Percentiles rank a stretch among this genome's conserved stretches.
These are phyloP conservation scores for Neonectria ditissima DNA, from an alignment of 2,329 filamentous ascomycete genomes.

Conservation along the genomic window DNA sequence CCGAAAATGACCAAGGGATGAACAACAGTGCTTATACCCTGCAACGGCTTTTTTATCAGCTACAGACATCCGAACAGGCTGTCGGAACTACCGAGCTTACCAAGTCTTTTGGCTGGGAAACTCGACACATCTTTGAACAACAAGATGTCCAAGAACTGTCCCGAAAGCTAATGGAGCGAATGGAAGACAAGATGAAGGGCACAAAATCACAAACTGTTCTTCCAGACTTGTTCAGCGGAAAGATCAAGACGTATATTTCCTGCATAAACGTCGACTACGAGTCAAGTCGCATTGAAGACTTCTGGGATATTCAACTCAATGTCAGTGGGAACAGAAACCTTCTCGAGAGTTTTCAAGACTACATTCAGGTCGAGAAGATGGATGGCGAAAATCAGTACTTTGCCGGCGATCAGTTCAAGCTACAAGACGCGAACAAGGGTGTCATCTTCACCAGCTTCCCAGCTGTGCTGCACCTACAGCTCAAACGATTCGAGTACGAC, in stretches of 20 bases:
- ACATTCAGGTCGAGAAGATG: constrained; percentile 95
- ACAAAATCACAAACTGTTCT: constrained; percentile 91
- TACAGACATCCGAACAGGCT: constrained; percentile 86
- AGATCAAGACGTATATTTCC: constrained; percentile 98
- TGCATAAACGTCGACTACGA: constrained; percentile 99
- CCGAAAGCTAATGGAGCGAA: constrained; percentile 94
- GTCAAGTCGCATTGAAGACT: constrained; percentile 94
- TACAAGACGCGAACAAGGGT: constrained; percentile 97
- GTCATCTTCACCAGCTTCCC: constrained; percentile 98
- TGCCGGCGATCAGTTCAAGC: constrained; percentile 86
- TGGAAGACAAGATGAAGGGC: constrained; percentile 98
- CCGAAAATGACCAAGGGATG: constrained; percentile 82
- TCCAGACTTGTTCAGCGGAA: constrained; percentile 92
- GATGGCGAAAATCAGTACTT: constrained; percentile 99
- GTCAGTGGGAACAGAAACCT: constrained; percentile 94
- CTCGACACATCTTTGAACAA: constrained; percentile 96
- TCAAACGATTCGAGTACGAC: constrained; percentile 98
- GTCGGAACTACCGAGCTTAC: constrained; percentile 95
- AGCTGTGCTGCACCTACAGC: constrained; percentile 91
- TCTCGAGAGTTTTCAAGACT: constrained; percentile 95
- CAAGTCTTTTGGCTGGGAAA: constrained; percentile 98
- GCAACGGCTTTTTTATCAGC: constrained; percentile 92
- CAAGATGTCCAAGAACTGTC: constrained; percentile 98
- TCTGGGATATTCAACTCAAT: constrained; percentile 98
- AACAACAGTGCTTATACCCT: constrained; percentile 93